Evolutionary conservation across 2,329 filamentous ascomycete species (phyloP), one percentile per base, ranked within the genome.

Genomic region (Leptographium lundbergii): DNA sequence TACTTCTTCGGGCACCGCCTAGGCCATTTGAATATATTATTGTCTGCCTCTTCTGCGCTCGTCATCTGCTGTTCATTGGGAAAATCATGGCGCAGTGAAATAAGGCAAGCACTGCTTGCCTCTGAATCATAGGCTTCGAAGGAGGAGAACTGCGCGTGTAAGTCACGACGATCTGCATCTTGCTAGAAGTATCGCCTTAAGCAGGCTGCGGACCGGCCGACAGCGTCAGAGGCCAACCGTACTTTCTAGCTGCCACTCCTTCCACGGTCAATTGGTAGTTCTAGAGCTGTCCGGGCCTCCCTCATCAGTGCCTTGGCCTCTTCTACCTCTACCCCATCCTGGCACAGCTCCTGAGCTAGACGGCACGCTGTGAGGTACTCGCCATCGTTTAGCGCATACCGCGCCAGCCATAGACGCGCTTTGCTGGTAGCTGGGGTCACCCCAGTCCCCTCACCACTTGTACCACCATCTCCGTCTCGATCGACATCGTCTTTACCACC

Each of bases 321-420:
- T 70, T 99, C 94, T 2, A 97, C 90, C 72, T 97, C 94, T 29
- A 95, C 86, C 0, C 94, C 94, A 71, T 99, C 94, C 72, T 96
- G 90, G 69, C 91, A 96, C 53, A 99, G 76, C 72, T 99, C 94
- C 62, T 86, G 90, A 0, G 91, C 91, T 50, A 97, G 75, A 62
- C 89, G 83, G 72, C 88, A 87, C 4, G 90, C 89, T 24, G 87
- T 81, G 36, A 79, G 77, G 66, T 89, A 89, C 70, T 96, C 90
- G 47, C 85, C 84, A 13, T 81, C 81, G 45, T 82, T 80, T 74
- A 95, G 87, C 14, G 90, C 87, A 74, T 86, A 87, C 59, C 85
- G 83, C 19, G 94, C 94, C 59, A 99, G 81, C 94, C 94, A 99
- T 77, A 96, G 84, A 25, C 94, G 81, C 7, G 94, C 94, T 68